Evolutionary conservation across 257 asterid species (phyloP), one percentile per base, ranked within the genome.

Genomic region (Solanum chiquidenum): DNA sequence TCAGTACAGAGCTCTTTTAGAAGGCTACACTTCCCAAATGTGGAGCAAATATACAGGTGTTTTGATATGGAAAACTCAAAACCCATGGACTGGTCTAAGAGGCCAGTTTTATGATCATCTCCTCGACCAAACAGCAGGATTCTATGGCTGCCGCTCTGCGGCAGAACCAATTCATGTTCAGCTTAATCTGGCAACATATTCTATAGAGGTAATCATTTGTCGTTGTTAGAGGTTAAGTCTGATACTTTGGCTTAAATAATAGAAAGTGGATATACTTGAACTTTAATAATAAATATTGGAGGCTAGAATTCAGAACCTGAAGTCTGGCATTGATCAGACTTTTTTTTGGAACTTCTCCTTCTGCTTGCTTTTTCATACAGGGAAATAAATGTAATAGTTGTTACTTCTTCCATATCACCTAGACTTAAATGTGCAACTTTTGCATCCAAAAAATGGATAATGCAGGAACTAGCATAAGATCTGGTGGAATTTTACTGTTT

Each of bases 71-170:
- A 97, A 97, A 92, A 97, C 95, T n/a, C 98, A 95, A 92, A 97
- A 97, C 90, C 99, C 99, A 1, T 97, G 99, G 99, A 95, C 98
- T 44, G 99, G 99, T 87, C 92, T 97, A 58, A 94, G 99, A 85
- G 99, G 99, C 74, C 99, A 95, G 90, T 95, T 97, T 91, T 97
- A 95, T 84, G 99, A 97, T 91, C 99, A 97, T 93, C 98, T 97
- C 88, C 99, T 90, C 40, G 98, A 95, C 85, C 99, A 97, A 92
- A 95, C 99, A 12, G 98, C 99, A 44, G 99, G 99, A 73, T 97
- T 97, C 91, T 97, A 93, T 82, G 99, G 99, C 29, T 97, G 99
- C 86, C 99, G 99, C 87, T 79, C 87, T 89, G 99, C 98, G 44
- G 98, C 98, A 76, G 99, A 97, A 90, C 96, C 99, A 71, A 91